Evolutionary conservation across 2,329 filamentous ascomycete genomes (phyloP), one percentile per base, ranked within the genome.

Genomic region (Xylariales sp.): DNA sequence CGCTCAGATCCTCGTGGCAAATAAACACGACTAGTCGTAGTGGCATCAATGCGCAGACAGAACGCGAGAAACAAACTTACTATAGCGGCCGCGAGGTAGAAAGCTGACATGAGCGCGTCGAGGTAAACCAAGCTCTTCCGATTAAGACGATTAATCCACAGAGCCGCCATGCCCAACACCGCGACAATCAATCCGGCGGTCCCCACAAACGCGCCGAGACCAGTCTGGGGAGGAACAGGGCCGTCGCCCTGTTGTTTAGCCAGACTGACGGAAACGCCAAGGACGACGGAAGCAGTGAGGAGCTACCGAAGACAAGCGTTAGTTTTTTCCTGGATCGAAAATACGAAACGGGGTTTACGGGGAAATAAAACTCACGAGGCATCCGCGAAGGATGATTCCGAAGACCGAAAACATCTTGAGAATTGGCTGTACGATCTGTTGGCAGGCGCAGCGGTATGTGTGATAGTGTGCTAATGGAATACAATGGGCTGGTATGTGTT

Each of bases 241-340:
- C 61, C 68, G 6, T 34, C 23, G 1, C 3, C 57, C 32, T 69
- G 68, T 3, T 68, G 39, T 30, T 23, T 55, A 1, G 61, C 53
- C 50, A 69, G 9, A 28, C 36, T 34, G 18, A 62, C 23, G 0
- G 68, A 69, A 41, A 68, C 43, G 14, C 52, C 57, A 16, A 69
- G 52, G 1, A 69, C 57, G 6, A 62, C 2, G 7, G 49, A 41
- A 3, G 45, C 57, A 3, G 48, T 30, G 7, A 62, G 2, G 23
- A 69, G 28, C 68, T 69, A 18, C 18, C n/a, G 9, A 6, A 6
- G 34, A 28, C n/a, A 55, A n/a, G n/a, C 18, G 14, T 62, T n/a
- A 62, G 41, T 0, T 9, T 16, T 10, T 18, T 55, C 14, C 2
- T 14, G 18, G 8, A 8, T 12, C 23, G 9, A 23, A 8, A 12